phyloP scores from a whole-genome alignment of 345 rosid genomes.

The Salix dunnii region DNA sequence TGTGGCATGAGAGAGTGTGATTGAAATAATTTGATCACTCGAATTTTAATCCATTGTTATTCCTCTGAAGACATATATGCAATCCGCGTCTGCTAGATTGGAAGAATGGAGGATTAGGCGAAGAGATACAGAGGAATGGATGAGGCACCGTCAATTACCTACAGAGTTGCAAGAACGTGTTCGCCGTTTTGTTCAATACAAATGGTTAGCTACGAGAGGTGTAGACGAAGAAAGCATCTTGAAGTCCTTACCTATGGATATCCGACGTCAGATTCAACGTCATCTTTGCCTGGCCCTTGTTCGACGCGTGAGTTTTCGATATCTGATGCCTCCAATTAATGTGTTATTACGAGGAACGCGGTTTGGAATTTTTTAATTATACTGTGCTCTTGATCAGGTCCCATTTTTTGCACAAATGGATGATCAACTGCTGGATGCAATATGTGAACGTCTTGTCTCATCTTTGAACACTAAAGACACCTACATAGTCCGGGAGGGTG shows the following conservation, averaged over 20 bases:
- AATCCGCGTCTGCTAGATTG: conserved; percentile 73
- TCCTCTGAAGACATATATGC: conserved; percentile 64
- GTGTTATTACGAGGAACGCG: no score
- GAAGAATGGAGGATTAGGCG: conserved; percentile 90
- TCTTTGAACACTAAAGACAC: conserved; percentile 72
- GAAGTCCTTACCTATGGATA: conserved; percentile 65
- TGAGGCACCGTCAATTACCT: conserved; percentile 92
- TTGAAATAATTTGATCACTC: neutral
- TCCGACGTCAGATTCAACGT: conserved; percentile 89
- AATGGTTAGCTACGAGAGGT: conserved; percentile 95
- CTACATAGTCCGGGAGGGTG: conserved; percentile 71
- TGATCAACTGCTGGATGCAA: conserved; percentile 93
- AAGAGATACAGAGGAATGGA: conserved; percentile 95
- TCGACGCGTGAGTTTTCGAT: conserved; percentile 56
- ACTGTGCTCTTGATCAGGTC: conserved; percentile 38
- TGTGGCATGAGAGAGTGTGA: neutral
- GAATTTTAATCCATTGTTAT: neutral
- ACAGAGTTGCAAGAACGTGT: conserved; percentile 73
- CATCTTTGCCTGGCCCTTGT: conserved; percentile 88
- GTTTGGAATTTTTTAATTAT: no score
- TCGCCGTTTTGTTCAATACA: conserved; percentile 67
- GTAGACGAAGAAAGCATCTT: conserved; percentile 85
- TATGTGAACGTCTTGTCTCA: conserved; percentile 75
- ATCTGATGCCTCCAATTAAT: neutral
- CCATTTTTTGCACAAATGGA: conserved; percentile 95